A percentile compares a stretch with the other conserved stretches of the same genome.
phyloP scores from a whole-genome alignment of 2,329 filamentous ascomycete genomes.

The Xylaria arbuscula region DNA sequence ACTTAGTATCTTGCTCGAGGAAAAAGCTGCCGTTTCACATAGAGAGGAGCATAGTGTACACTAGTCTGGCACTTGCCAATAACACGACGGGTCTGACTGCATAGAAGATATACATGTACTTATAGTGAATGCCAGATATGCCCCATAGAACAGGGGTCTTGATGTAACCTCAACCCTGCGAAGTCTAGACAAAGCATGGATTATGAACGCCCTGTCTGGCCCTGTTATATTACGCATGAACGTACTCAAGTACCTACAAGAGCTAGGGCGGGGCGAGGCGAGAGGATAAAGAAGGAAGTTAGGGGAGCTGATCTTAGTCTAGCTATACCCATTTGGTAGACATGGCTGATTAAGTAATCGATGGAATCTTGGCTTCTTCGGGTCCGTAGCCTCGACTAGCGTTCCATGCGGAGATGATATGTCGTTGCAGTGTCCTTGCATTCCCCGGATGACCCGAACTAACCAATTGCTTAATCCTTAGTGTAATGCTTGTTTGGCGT shows the following conservation, averaged over 20 bases:
- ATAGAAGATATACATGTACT: no score
- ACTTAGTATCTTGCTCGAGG: neutral
- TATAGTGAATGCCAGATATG: neutral
- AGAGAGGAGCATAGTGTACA: neutral
- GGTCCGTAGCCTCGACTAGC: conserved; percentile 9
- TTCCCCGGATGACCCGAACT: conserved; percentile 31
- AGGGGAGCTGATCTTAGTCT: neutral
- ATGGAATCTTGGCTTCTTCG: neutral
- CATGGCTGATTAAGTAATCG: neutral
- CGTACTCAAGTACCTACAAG: neutral
- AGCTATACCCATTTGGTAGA: no score
- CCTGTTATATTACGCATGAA: neutral
- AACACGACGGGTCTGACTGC: no score
- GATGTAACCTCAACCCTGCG: neutral
- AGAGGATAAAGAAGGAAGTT: neutral
- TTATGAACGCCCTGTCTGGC: neutral
- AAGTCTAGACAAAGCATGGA: neutral
- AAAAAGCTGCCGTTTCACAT: neutral
- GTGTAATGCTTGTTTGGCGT: conserved; percentile 24
- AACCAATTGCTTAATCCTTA: conserved; percentile 6
- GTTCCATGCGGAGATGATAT: conserved; percentile 21
- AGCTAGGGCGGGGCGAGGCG: neutral
- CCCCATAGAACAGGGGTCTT: neutral
- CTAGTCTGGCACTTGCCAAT: neutral
- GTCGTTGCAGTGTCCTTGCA: conserved; percentile 1